Base-by-base conservation (phyloP, 257 asterid genomes). In the Solanum habrochaites region DNA sequence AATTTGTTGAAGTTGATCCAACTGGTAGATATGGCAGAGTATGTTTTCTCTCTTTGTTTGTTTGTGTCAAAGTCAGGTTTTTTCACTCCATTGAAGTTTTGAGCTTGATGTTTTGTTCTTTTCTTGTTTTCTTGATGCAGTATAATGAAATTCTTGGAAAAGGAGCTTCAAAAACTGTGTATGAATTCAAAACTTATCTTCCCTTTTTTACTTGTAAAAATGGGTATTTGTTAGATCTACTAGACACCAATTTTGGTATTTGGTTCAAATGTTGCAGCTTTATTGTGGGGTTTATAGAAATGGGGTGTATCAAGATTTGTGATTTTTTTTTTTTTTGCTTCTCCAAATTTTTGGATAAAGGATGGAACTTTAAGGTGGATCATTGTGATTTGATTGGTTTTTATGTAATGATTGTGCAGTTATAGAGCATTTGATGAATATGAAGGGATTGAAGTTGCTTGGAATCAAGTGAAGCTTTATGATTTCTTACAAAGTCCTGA, bases 21-120 rank as follows among this genome's bases (percentile, higher is more conserved):
- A 88, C 93, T 42, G 94, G 93, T 83, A 92, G 94, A 92, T 92
- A 92, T 88, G 93, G 94, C 86, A 92, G 94, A 82, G 94, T 92
- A 89, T 64, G 32, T 47, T 7, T 15, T 21, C 52, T 73, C 27
- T 45, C 78, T 39, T 7, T 58, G 47, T 37, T 37, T n/a, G 10
- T 14, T 2, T 72, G 1, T 81, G 45, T 82, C 81, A 7, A 5
- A 42, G 45, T 43, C 43, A 64, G 81, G 9, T 66, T 85, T 70
- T 60, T 83, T 85, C 67, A 32, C 69, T 39, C 23, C 29, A 52
- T 86, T 62, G 15, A 45, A 67, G 82, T 47, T 66, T 73, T 87
- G 84, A 66, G 82, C 74, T 86, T 49, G 71, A 83, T 82, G 64
- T 78, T 56, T 77, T 88, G 62, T 66, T 29, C 18, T 15, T 58